Percentiles rank a stretch among this genome's conserved stretches.
Evolutionary conservation across 805 yeast species (phyloP).

Genomic region (Monosporozyma aerobia): DNA sequence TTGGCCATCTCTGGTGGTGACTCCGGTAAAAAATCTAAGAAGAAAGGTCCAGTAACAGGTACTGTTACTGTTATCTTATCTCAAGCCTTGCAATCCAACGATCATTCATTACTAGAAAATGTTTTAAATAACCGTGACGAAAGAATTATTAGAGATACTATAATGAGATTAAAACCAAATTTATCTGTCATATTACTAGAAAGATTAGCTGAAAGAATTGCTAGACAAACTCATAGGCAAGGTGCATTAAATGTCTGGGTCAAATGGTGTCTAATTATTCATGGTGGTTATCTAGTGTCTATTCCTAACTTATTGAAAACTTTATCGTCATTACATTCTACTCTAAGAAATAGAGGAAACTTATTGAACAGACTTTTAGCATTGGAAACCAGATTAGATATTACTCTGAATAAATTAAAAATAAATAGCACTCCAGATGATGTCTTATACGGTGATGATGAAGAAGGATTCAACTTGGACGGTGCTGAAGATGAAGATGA

Average conservation of each 20-base stretch:
- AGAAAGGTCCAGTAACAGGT: conserved; percentile 53
- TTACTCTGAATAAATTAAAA: conserved; percentile 53
- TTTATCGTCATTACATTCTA: conserved; percentile 54
- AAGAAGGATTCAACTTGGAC: conserved; percentile 29
- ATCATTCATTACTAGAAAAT: conserved; percentile 74
- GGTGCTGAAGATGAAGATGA: conserved; percentile 36
- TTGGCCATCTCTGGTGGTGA: conserved; percentile 6
- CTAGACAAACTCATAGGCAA: conserved; percentile 47
- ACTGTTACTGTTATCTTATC: conserved; percentile 75
- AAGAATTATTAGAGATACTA: conserved; percentile 42
- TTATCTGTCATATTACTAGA: conserved; percentile 51
- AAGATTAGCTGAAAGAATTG: conserved; percentile 48
- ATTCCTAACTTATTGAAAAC: conserved; percentile 43
- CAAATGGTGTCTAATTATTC: conserved; percentile 73
- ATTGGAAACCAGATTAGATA: conserved; percentile 75
- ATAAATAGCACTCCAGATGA: conserved; percentile 33
- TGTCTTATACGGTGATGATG: conserved; percentile 22
- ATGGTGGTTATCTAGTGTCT: conserved; percentile 57
- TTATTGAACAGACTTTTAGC: conserved; percentile 66
- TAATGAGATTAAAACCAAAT: conserved; percentile 45
- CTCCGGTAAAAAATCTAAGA: conserved; percentile 20
- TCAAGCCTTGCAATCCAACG: conserved; percentile 84
- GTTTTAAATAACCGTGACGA: conserved; percentile 54
- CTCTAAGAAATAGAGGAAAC: conserved; percentile 55
- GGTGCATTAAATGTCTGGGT: conserved; percentile 63